Evolutionary conservation across 805 yeast species (phyloP).

Genomic region (Lipomyces spencermartinsiae): DNA sequence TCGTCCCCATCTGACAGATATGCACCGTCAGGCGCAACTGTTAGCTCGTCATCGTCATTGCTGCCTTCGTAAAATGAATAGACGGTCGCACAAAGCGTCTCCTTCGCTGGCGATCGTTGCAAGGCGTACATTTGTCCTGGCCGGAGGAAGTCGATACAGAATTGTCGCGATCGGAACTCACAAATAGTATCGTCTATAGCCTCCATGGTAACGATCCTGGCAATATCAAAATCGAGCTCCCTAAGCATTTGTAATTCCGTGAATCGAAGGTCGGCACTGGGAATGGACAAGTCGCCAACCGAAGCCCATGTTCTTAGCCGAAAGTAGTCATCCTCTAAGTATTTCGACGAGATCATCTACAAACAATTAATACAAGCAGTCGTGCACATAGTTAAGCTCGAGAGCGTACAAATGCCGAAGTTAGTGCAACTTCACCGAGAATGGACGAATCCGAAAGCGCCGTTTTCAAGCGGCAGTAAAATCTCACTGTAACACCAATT

Average conservation of each 20-base stretch:
- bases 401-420: not conserved
- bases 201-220: not conserved
- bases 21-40: not conserved
- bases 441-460: not conserved
- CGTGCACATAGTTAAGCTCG: not conserved
- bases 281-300: not conserved
- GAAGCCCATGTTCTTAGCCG: not conserved
- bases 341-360: slow-evolving; percentile 1
- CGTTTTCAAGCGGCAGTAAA: not conserved
- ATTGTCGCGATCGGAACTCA: slow-evolving; percentile 1
- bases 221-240: not conserved
- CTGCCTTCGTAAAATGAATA: not conserved
- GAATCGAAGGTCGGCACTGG: not conserved
- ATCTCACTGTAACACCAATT: not conserved
- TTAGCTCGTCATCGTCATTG: not conserved
- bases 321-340: not conserved
- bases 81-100: not conserved
- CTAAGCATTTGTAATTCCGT: not conserved
- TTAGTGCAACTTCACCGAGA: slow-evolving; percentile 7
- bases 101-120: not conserved
- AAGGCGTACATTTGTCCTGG: not conserved
- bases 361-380: not conserved
- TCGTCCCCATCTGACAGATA: not conserved
- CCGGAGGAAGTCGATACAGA: slow-evolving; percentile 3
- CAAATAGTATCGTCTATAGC: not conserved